phyloP scores from a whole-genome alignment of 495 filamentous ascomycete genomes.

The Aspergillus heteromorphus region DNA sequence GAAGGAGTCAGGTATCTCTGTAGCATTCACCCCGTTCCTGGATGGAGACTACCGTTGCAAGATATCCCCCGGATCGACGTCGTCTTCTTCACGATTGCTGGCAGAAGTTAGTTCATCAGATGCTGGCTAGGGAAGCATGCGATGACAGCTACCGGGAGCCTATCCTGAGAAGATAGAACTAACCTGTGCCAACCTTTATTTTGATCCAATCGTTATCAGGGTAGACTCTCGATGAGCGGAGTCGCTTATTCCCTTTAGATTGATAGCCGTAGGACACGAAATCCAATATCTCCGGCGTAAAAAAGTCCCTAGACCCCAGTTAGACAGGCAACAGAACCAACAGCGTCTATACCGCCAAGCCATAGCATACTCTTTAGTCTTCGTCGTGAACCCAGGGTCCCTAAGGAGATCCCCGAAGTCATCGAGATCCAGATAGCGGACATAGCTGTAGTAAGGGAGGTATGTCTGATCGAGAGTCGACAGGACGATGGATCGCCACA shows the following conservation, averaged over 20 bases:
- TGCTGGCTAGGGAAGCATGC: background rate
- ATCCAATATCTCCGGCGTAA: conserved; percentile 39
- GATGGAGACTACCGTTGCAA: conserved; percentile 34
- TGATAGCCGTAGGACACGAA: conserved; percentile 21
- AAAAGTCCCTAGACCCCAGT: conserved; percentile 39
- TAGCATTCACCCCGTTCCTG: background rate
- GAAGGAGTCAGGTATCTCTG: conserved; percentile 2
- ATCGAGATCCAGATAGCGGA: conserved; percentile 56
- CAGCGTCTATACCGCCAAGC: background rate
- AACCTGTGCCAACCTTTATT: conserved; percentile 18
- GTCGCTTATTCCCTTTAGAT: conserved; percentile 19
- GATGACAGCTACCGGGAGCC: background rate
- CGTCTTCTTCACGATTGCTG: conserved; percentile 46
- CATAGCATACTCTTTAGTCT: conserved; percentile 30
- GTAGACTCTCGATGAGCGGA: conserved; percentile 13
- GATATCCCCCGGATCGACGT: conserved; percentile 48
- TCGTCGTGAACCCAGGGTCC: conserved; percentile 38
- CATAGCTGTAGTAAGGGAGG: conserved; percentile 66
- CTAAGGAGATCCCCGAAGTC: conserved; percentile 55
- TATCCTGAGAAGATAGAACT: background rate
- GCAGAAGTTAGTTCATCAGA: conserved; percentile 6
- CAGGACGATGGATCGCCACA: conserved; percentile 66
- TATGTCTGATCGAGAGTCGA: conserved; percentile 59
- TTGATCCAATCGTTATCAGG: conserved; percentile 15
- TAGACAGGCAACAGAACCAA: background rate